A percentile compares a stretch with the other conserved stretches of the same genome.
These are phyloP conservation scores for Scleromitrula shiraiana DNA, from an alignment of 2,329 filamentous ascomycete species.

Conservation along the genomic window DNA sequence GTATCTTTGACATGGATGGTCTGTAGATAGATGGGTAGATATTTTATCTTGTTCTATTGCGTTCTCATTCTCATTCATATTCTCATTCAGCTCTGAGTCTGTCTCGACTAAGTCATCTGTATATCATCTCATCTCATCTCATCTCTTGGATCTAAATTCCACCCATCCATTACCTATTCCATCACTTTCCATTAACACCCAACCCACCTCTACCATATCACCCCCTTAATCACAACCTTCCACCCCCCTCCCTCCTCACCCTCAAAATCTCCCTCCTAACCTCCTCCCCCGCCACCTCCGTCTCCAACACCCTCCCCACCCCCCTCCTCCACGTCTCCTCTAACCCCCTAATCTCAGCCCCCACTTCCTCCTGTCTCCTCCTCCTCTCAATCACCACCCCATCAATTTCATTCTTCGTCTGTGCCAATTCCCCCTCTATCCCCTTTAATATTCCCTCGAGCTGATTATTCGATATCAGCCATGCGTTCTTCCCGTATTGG, in stretches of 20 bases:
- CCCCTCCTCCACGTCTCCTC: conserved; percentile 75
- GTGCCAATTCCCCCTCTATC: conserved; percentile 68
- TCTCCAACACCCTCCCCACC: conserved; percentile 74
- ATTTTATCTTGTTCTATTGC: no score
- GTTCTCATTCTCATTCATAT: no score
- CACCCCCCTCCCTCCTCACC: conserved; percentile 40
- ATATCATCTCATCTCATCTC: no score
- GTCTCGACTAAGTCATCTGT: no score
- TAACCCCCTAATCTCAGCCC: conserved; percentile 63
- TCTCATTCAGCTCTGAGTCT: no score
- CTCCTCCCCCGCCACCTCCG: conserved; percentile 73
- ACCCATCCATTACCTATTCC: no score
- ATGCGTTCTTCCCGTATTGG: conserved; percentile 69
- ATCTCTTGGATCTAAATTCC: no score
- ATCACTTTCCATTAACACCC: neutral
- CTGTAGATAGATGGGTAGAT: no score
- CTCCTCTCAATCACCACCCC: conserved; percentile 63
- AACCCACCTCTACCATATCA: neutral
- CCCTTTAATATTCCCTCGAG: conserved; percentile 62
- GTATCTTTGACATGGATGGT: no score
- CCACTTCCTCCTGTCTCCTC: conserved; percentile 60
- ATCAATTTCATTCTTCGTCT: conserved; percentile 61
- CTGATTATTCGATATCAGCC: conserved; percentile 78
- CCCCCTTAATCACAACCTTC: neutral
- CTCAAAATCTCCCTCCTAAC: conserved; percentile 60